Evolutionary conservation across 805 yeast species (phyloP).

Genomic region (Suhomyces canberraensis): DNA sequence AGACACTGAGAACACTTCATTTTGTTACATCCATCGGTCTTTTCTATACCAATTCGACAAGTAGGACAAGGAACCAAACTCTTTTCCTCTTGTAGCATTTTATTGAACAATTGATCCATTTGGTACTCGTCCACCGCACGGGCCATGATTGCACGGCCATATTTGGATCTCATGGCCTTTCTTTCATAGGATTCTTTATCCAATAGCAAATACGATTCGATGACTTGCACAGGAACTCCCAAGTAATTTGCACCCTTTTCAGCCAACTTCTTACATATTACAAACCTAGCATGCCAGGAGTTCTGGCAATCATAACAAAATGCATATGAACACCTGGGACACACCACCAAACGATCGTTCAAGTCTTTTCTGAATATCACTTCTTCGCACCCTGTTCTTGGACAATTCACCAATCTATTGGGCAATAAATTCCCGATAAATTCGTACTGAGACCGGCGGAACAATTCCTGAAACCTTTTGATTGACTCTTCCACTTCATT

Average conservation of each 20-base stretch:
- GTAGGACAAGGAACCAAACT: constrained; percentile 41
- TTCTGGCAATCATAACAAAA: constrained; percentile 56
- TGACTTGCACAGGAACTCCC: constrained; percentile 29
- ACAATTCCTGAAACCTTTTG: constrained; percentile 38
- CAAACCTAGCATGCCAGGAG: constrained; percentile 59
- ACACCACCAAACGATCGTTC: constrained; percentile 46
- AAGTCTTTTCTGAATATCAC: constrained; percentile 47
- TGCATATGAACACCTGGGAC: constrained; percentile 48
- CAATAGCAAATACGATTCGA: constrained; percentile 34
- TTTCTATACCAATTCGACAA: constrained; percentile 48
- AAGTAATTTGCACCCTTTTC: constrained; percentile 17
- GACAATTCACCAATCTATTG: constrained; percentile 48
- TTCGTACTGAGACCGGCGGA: constrained; percentile 38
- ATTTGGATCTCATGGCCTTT: constrained; percentile 33
- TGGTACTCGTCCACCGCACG: constrained; percentile 43
- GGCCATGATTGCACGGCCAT: constrained; percentile 44
- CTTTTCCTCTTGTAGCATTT: constrained; percentile 39
- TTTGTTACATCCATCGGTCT: constrained; percentile 63
- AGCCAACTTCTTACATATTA: constrained; percentile 36
- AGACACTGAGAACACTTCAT: constrained; percentile 54
- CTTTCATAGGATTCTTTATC: constrained; percentile 29
- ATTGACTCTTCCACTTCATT: constrained; percentile 15
- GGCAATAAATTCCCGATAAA: constrained; percentile 46
- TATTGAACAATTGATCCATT: constrained; percentile 47
- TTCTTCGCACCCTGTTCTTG: constrained; percentile 41